Conservation (phyloP, 768 basidiomycete species). For the Leccinum longicurvipes region DNA sequence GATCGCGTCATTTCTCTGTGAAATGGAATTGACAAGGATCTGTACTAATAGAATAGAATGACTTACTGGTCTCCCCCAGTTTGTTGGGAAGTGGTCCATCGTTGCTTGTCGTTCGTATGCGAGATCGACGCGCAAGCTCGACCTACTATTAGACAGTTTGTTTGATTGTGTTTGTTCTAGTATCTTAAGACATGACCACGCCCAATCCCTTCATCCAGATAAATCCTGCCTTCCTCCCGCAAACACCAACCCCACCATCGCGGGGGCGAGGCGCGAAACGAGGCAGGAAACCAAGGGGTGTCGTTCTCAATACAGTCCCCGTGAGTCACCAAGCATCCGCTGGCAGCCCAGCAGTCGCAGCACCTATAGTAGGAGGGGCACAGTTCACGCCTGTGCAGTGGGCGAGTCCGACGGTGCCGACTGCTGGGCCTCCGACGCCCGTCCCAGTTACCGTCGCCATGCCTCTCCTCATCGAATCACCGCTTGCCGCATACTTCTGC, state of each 20-base stretch:
- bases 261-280: conserved; percentile 28
- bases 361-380: background rate
- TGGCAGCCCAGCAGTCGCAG: background rate
- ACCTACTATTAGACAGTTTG: conserved; percentile 21
- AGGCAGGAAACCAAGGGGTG: conserved; percentile 24
- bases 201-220: conserved; percentile 27
- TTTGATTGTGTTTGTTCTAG: conserved; percentile 18
- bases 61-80: conserved; percentile 79
- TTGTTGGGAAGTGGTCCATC: conserved; percentile 84
- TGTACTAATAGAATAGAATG: too few relatives aligned
- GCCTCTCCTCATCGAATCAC: too few relatives aligned
- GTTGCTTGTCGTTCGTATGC: background rate
- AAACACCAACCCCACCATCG: conserved; percentile 19
- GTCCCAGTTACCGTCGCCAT: conserved; percentile 2
- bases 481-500: too few relatives aligned
- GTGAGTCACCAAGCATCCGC: conserved; percentile 10
- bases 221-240: conserved; percentile 13
- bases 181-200: conserved; percentile 16
- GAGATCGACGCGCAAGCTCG: conserved; percentile 18
- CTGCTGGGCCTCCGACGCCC: conserved; percentile 11
- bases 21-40: background rate
- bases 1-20: conserved; percentile 57
- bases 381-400: conserved; percentile 41
- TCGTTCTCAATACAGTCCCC: conserved; percentile 7
- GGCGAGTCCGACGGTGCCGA: conserved; percentile 24